Evolutionary conservation across 202 grass and related monocot species (phyloP), one percentile per base, ranked within the genome.

Genomic region (Panicum hallii): DNA sequence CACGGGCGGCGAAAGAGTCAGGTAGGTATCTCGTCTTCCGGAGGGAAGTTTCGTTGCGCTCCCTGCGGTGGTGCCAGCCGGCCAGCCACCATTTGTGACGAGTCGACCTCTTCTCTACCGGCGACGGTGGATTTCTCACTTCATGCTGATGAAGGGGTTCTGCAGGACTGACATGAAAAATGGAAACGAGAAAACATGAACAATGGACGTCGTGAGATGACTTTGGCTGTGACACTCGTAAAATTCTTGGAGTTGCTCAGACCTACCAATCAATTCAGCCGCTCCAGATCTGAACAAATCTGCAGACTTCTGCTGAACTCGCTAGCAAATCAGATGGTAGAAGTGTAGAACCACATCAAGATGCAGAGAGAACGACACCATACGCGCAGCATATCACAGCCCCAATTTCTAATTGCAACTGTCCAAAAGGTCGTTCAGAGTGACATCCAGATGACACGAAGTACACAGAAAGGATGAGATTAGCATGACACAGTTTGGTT

Each of bases 271-370:
- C 3, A 32, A 16, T 19, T 32, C 46, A 15, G 17, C 5, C 3
- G 23, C 22, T 72, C 22, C 68, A 72, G 43, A 71, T 48, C 68
- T 48, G 67, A 70, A 70, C n/a, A 70, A 47, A 20, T 70, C 44
- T 30, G 55, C 68, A 71, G 32, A 56, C 19, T 56, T 56, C 17
- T 22, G 38, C 17, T 22, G 19, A 42, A 67, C 40, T 45, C 19
- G 19, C 9, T 69, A 69, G 20, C 10, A 46, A 45, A 46, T 11
- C 5, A 36, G 12, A 64, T 36, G 30, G 32, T 40, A 40, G 26
- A 26, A 26, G 26, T 26, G 26, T 26, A 26, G 32, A 48, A 49
- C 5, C 22, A 15, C 22, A 14, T 63, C 23, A 13, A 63, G 26
- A 14, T 28, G 28, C 54, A 34, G 12, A 63, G 61, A 34, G 30